These are phyloP conservation scores for Avena atlantica DNA, from an alignment of 176 grass and related monocot genomes.

Conservation along the genomic window DNA sequence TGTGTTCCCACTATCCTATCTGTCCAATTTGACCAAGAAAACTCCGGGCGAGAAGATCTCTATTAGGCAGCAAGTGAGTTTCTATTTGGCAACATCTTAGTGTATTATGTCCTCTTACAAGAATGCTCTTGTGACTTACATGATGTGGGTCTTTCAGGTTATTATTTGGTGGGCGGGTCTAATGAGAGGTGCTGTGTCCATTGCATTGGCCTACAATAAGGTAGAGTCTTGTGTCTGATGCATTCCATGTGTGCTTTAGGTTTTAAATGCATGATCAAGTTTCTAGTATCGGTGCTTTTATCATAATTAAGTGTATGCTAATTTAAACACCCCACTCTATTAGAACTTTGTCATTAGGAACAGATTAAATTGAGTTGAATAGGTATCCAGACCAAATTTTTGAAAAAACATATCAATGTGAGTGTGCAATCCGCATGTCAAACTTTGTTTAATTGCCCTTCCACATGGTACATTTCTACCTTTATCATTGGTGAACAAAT, in stretches of 20 bases:
- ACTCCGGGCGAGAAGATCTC: conserved; percentile 64
- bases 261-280: neutral
- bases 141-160: conserved; percentile 58
- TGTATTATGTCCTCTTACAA: conserved; percentile 31
- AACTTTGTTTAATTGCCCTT: conserved; percentile 1
- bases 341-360: neutral
- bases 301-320: conserved; percentile 6
- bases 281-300: neutral
- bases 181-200: conserved; percentile 93
- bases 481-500: neutral
- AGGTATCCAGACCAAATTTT: neutral
- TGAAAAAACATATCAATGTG: neutral
- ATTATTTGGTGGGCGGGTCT: conserved; percentile 96
- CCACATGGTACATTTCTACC: neutral
- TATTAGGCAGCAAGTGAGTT: conserved; percentile 82
- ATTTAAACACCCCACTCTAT: neutral
- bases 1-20: conserved; percentile 72
- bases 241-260: neutral
- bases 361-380: neutral
- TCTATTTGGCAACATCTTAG: conserved; percentile 32
- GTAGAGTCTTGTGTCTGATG: conserved; percentile 47
- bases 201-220: conserved; percentile 94
- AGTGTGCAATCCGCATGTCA: neutral
- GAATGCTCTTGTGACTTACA: conserved; percentile 25
- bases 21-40: conserved; percentile 84